These are phyloP conservation scores for Areca catechu DNA, from an alignment of 176 grass and related monocot genomes.

Conservation along the genomic window DNA sequence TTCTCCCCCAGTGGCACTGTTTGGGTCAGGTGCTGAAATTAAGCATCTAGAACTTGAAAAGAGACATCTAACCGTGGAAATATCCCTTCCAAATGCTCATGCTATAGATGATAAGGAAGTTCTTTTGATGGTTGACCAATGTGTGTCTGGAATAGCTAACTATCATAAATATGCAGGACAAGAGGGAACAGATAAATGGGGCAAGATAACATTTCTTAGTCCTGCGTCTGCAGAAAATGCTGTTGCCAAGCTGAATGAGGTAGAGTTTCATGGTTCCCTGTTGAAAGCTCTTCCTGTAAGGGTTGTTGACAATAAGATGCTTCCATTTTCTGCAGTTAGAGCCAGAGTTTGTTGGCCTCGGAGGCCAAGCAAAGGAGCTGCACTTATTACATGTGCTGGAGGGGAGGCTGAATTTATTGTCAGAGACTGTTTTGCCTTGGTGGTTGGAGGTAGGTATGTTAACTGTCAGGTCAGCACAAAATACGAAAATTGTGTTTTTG, in stretches of 20 bases:
- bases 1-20: constrained; percentile 41
- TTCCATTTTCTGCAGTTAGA: constrained; percentile 69
- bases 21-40: constrained; percentile 91
- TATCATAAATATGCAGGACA: constrained; percentile 34
- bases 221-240: constrained; percentile 64
- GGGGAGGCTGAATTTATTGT: constrained; percentile 65
- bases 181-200: constrained; percentile 56
- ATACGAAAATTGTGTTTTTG: constrained; percentile 52
- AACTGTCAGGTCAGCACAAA: constrained; percentile 61
- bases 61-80: constrained; percentile 60
- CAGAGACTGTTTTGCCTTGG: constrained; percentile 46
- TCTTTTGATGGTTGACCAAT: constrained; percentile 48
- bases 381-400: constrained; percentile 42
- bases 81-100: constrained; percentile 61
- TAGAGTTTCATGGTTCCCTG: constrained; percentile 59
- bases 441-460: constrained; percentile 54
- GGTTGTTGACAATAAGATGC: constrained; percentile 27
- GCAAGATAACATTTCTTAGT: constrained; percentile 66
- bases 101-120: constrained; percentile 70
- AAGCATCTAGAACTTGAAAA: constrained; percentile 93
- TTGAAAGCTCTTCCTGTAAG: constrained; percentile 50
- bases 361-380: constrained; percentile 49
- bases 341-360: constrained; percentile 70
- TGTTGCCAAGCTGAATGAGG: constrained; percentile 48
- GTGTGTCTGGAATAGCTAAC: constrained; percentile 40